Base-by-base conservation (phyloP, 2,329 filamentous ascomycete species). In the Xylaria sp. region DNA sequence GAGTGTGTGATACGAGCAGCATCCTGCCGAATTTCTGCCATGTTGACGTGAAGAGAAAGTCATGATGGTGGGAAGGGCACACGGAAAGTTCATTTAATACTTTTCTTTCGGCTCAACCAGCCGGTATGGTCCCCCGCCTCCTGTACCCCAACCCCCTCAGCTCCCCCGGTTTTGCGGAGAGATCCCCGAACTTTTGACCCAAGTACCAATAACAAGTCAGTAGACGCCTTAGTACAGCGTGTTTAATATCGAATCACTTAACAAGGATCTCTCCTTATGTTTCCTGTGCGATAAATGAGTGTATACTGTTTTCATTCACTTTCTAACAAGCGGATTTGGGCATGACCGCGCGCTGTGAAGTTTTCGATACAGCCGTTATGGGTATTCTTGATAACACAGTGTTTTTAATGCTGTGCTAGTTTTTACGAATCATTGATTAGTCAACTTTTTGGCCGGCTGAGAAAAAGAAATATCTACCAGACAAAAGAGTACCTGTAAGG, bases 111-210 rank as follows among this genome's bases (percentile, higher is more conserved):
- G 20, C 10, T 45, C 20, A 45, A 11, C 42, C 3, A 45, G 6
- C 25, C 42, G 42, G 42, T 17, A 22, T 10, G 9, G 20, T 9
- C n/a, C 42, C n/a, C 42, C 42, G 42, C 20, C 1, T 25, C 10
- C 9, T 45, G 20, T 22, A 45, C n/a, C 42, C 20, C 9, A 22
- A 45, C 42, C 20, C 42, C 42, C 25, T 20, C n/a, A 17, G 31
- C 20, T 33, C 27, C 25, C 47, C 47, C 27, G 22, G 47, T 50
- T 50, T 29, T 50, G 47, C 47, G 47, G 47, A 50, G 47, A 50
- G 47, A 50, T 31, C 11, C 11, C 27, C 13, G 47, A 13, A 38
- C 25, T 17, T 38, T 49, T 31, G 15, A 49, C 27, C 42, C 33
- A 13, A 36, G 33, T 36, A 36, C 33, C 13, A 36, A 9, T 13